phyloP scores from a whole-genome alignment of 2,329 filamentous ascomycete genomes.

The Teratosphaeria pseudoeucalypti region DNA sequence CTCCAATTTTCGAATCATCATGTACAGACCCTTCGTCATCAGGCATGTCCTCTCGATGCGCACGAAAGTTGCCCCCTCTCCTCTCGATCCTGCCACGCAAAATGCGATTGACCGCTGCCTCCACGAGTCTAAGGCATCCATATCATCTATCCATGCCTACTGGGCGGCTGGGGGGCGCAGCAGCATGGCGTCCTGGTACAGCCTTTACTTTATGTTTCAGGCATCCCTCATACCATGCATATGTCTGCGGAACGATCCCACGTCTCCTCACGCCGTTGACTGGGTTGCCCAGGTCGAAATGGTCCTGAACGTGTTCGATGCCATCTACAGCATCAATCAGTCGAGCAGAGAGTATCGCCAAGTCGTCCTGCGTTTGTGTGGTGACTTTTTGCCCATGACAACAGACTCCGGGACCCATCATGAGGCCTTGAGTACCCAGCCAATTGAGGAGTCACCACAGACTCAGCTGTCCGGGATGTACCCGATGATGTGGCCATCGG shows the following conservation, averaged over 20 bases:
- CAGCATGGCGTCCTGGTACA: conserved; percentile 36
- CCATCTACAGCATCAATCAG: conserved; percentile 30
- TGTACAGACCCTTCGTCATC: conserved; percentile 39
- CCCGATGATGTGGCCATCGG: conserved; percentile 39
- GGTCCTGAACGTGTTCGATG: conserved; percentile 29
- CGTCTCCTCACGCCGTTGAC: conserved; percentile 25
- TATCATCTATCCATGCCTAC: conserved; percentile 30
- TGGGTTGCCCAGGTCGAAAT: conserved; percentile 35
- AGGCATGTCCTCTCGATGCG: conserved; percentile 24
- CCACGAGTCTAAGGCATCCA: conserved; percentile 32
- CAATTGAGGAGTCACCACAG: conserved; percentile 29
- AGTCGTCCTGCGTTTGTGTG: conserved; percentile 34
- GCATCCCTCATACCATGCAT: conserved; percentile 40
- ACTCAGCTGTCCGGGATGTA: conserved; percentile 36
- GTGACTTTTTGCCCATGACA: conserved; percentile 20
- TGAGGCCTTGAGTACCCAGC: conserved; percentile 7
- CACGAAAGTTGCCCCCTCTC: conserved; percentile 4
- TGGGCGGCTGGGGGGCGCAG: conserved; percentile 31
- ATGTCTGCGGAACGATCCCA: conserved; percentile 36
- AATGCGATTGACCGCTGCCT: conserved; percentile 30
- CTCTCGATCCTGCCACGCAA: conserved; percentile 4
- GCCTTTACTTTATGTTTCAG: conserved; percentile 41
- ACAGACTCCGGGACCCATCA: background rate
- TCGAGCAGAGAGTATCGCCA: conserved; percentile 34
- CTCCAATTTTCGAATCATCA: conserved; percentile 39